A percentile compares a stretch with the other conserved stretches of the same genome.
Evolutionary conservation across 129 eudicot species (phyloP).

Genomic region (Flaveria ramosissima): DNA sequence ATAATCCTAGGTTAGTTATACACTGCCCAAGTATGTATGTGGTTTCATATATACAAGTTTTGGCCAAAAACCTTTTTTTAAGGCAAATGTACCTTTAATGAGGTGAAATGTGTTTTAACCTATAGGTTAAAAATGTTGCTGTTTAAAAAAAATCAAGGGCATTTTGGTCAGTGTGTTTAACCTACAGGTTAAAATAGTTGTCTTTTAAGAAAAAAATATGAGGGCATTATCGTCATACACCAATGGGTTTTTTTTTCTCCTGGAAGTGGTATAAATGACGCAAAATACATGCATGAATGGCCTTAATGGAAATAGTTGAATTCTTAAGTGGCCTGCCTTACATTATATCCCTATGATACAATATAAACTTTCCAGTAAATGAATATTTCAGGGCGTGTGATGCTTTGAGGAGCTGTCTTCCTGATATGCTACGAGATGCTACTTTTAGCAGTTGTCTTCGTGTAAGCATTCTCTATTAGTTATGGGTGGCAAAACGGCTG

Average conservation of each 20-base stretch:
- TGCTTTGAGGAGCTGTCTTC: slow-evolving; percentile 23
- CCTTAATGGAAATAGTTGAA: background rate
- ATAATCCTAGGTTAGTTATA: slow-evolving; percentile 24
- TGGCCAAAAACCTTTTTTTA: background rate
- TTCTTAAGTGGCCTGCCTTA: background rate
- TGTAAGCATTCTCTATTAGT: slow-evolving; percentile 16
- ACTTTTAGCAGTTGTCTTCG: slow-evolving; percentile 13
- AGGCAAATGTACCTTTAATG: background rate
- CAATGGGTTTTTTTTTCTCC: background rate
- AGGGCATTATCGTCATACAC: too few relatives aligned
- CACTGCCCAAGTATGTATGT: background rate
- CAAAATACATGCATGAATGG: background rate
- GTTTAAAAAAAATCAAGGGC: background rate
- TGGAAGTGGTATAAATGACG: background rate
- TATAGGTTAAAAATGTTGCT: background rate
- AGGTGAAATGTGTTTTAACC: background rate
- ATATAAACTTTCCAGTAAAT: background rate
- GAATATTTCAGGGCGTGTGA: slow-evolving; percentile 23
- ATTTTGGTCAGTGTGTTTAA: background rate
- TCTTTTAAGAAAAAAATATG: too few relatives aligned
- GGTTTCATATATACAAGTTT: background rate
- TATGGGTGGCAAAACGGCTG: background rate
- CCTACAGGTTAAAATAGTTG: too few relatives aligned
- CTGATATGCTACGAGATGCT: slow-evolving; percentile 10
- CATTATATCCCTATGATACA: background rate